These are phyloP conservation scores for Mycogone perniciosa DNA, from an alignment of 2,329 filamentous ascomycete genomes.

Conservation along the genomic window DNA sequence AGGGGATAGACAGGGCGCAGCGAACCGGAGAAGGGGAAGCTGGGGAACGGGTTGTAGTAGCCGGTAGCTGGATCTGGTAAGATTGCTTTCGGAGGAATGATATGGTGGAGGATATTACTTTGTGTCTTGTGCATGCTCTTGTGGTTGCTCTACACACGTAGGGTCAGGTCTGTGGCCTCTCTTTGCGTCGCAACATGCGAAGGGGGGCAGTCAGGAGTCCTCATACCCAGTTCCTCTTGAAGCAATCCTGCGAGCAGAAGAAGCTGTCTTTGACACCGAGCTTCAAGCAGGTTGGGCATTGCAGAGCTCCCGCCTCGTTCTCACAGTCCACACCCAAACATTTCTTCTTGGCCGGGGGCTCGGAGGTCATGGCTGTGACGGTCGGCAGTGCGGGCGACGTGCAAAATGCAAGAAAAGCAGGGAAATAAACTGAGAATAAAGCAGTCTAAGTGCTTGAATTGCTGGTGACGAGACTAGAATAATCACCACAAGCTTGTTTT, in stretches of 20 bases:
- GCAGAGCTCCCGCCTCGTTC: constrained; percentile 77
- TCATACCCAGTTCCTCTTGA: constrained; percentile 94
- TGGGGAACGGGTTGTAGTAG: constrained; percentile 86
- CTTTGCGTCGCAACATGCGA: not conserved
- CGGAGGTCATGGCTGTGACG: constrained; percentile 37
- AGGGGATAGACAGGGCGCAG: constrained; percentile 85
- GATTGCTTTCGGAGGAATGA: constrained; percentile 73
- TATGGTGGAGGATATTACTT: constrained; percentile 63
- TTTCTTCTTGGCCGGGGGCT: constrained; percentile 54
- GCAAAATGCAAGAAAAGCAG: not conserved
- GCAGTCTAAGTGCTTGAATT: no score
- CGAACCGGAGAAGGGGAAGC: constrained; percentile 72
- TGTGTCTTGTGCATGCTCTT: constrained; percentile 68
- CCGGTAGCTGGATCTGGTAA: constrained; percentile 90
- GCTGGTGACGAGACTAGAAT: no score
- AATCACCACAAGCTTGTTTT: no score
- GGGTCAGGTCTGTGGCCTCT: constrained; percentile 12
- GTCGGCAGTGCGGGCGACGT: not conserved
- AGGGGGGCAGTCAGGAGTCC: not conserved
- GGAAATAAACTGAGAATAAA: no score
- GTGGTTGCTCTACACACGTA: constrained; percentile 59
- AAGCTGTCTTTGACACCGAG: constrained; percentile 80
- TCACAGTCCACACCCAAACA: constrained; percentile 79
- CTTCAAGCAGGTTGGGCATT: constrained; percentile 94
- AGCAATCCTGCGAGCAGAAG: constrained; percentile 98